A percentile compares a stretch with the other conserved stretches of the same genome.
These are phyloP conservation scores for Pichia scutulata DNA, from an alignment of 805 yeast genomes.

Conservation along the genomic window DNA sequence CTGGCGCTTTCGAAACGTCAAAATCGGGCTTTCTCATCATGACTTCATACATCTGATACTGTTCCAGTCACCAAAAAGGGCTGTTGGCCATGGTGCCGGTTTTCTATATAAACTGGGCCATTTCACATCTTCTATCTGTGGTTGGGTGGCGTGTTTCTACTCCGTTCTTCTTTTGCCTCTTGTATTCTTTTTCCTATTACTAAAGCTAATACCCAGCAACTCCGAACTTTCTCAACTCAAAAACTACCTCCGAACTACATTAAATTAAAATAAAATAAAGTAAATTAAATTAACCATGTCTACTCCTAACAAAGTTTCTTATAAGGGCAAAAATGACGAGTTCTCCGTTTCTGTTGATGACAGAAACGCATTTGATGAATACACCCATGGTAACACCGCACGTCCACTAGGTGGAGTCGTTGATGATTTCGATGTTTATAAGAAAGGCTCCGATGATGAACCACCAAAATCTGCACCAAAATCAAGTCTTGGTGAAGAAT, in stretches of 20 bases:
- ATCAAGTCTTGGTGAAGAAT: neutral
- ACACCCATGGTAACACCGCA: neutral
- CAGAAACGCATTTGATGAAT: neutral
- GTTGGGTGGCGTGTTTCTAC: no score
- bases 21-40: no score
- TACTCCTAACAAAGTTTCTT: neutral
- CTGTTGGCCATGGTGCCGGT: neutral
- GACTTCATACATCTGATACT: no score
- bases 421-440: neutral
- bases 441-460: neutral
- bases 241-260: no score
- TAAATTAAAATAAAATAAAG: no score
- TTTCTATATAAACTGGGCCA: neutral
- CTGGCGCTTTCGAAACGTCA: no score
- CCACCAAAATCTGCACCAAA: neutral
- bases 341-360: neutral
- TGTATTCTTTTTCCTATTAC: neutral
- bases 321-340: neutral
- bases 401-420: neutral
- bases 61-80: no score
- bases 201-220: neutral
- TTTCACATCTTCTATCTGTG: neutral
- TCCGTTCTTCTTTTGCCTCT: no score
- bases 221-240: no score
- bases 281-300: neutral